phyloP scores from a whole-genome alignment of 257 asterid genomes.

The Mentha longifolia region DNA sequence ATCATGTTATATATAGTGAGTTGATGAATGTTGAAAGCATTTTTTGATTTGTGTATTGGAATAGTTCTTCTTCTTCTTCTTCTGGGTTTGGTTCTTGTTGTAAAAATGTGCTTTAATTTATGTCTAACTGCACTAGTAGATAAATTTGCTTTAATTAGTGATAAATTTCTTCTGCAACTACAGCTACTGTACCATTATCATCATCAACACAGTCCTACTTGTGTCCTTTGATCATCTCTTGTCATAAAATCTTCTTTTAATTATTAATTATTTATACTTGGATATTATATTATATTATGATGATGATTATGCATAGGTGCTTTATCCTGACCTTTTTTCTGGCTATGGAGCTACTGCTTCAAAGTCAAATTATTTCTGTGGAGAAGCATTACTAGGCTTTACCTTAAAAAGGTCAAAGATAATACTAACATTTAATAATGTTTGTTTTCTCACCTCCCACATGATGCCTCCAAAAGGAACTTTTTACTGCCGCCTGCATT shows the following conservation, averaged over 20 bases:
- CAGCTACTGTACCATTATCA: not conserved
- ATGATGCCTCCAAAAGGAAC: constrained; percentile 17
- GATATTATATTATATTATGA: not conserved
- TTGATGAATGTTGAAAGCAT: too few species aligned
- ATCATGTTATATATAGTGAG: too few species aligned
- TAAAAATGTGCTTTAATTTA: too few species aligned
- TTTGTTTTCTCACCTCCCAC: not conserved
- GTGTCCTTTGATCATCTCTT: not conserved
- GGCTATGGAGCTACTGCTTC: not conserved
- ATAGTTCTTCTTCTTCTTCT: too few species aligned
- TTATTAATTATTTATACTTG: not conserved
- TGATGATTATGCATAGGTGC: constrained; percentile 6
- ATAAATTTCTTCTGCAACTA: not conserved
- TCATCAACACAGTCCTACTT: not conserved
- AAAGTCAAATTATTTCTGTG: not conserved
- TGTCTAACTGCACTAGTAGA: not conserved
- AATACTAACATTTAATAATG: not conserved
- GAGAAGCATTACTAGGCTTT: not conserved
- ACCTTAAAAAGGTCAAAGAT: constrained; percentile 1
- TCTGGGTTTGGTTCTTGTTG: too few species aligned
- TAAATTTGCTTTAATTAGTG: too few species aligned
- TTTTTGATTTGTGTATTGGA: too few species aligned
- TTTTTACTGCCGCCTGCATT: not conserved
- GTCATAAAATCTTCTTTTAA: not conserved
- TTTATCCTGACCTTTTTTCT: not conserved